Conservation (phyloP, 2,329 filamentous ascomycete species). For the Colletotrichum graminicola region DNA sequence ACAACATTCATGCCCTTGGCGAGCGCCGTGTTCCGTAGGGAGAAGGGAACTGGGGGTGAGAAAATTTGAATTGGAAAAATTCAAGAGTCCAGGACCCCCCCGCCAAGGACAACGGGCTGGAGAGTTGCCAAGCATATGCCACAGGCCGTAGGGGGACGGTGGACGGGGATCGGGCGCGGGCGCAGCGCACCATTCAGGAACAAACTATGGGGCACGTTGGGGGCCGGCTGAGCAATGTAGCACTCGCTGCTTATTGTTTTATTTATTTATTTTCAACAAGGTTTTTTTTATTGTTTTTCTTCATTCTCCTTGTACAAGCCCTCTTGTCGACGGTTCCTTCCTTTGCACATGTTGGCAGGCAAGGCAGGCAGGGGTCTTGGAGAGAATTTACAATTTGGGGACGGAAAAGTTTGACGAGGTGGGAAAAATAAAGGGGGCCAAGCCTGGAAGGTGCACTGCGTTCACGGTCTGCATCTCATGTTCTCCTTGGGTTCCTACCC, state of each 20-base stretch:
- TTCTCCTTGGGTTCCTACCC: no score
- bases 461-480: no score
- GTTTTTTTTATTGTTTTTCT: no score
- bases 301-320: conserved; percentile 11
- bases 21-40: conserved; percentile 6
- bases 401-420: not conserved
- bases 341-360: conserved; percentile 31
- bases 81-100: conserved; percentile 6
- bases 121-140: conserved; percentile 18
- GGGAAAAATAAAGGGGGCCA: not conserved
- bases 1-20: conserved; percentile 14
- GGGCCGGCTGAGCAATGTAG: conserved; percentile 15
- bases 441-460: not conserved
- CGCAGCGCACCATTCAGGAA: conserved; percentile 27
- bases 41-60: not conserved
- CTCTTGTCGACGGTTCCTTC: conserved; percentile 27
- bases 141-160: conserved; percentile 8
- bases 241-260: not conserved
- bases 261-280: no score
- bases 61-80: not conserved
- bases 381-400: not conserved
- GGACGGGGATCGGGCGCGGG: conserved; percentile 13
- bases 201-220: not conserved
- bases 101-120: conserved; percentile 3
- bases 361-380: no score